phyloP scores from a whole-genome alignment of 345 rosid species.

The Lumnitzera racemosa region DNA sequence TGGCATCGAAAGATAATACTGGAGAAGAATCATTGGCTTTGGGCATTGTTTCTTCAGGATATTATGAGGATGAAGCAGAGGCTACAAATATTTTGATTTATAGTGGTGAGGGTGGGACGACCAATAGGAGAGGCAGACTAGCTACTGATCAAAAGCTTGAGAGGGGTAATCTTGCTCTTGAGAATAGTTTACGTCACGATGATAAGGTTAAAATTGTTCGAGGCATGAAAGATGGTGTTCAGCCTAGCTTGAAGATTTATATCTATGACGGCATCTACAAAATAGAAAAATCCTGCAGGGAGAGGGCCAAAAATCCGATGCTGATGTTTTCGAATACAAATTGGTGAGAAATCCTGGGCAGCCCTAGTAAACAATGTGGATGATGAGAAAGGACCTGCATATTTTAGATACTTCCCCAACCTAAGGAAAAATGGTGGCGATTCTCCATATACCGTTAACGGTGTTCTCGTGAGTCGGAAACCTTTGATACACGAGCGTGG shows the following conservation, averaged over 20 bases:
- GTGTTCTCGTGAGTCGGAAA: slow-evolving; percentile 52
- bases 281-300: slow-evolving; percentile 66
- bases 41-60: slow-evolving; percentile 76
- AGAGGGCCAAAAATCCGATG: slow-evolving; percentile 57
- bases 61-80: slow-evolving; percentile 59
- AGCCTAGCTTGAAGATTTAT: slow-evolving; percentile 40
- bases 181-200: slow-evolving; percentile 53
- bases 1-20: slow-evolving; percentile 26
- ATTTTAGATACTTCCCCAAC: slow-evolving; percentile 49
- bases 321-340: slow-evolving; percentile 61
- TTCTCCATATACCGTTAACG: slow-evolving; percentile 54
- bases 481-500: slow-evolving; percentile 75
- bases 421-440: slow-evolving; percentile 58
- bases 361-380: slow-evolving; percentile 83
- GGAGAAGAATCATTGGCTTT: slow-evolving; percentile 60
- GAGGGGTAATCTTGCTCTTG: slow-evolving; percentile 84
- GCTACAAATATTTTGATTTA: slow-evolving; percentile 59
- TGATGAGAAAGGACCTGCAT: slow-evolving; percentile 66
- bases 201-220: slow-evolving; percentile 68
- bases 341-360: slow-evolving; percentile 58
- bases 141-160: slow-evolving; percentile 76
- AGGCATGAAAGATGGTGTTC: slow-evolving; percentile 46
- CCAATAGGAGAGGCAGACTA: slow-evolving; percentile 25
- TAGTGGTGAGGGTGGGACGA: slow-evolving; percentile 71
- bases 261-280: slow-evolving; percentile 69